Conservation (phyloP, 345 rosid species). For the Arabis hirsuta region DNA sequence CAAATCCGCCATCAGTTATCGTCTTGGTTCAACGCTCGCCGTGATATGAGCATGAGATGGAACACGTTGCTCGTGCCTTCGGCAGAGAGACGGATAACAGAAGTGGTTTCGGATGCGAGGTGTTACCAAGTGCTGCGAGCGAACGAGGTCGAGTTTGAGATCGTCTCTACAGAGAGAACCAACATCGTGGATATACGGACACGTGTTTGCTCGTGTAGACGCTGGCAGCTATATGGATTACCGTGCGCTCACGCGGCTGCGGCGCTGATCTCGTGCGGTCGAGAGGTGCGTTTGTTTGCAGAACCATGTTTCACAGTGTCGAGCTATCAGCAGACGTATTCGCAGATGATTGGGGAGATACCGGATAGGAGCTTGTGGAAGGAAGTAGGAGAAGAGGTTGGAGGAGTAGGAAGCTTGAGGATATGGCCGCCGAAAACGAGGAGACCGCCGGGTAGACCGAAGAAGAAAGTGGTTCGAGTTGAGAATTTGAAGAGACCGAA, state of each 20-base stretch:
- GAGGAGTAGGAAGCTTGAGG: constrained; percentile 59
- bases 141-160: constrained; percentile 95
- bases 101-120: constrained; percentile 83
- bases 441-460: constrained; percentile 98
- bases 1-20: constrained; percentile 69
- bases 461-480: constrained; percentile 90
- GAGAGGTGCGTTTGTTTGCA: constrained; percentile 73
- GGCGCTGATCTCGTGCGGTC: constrained; percentile 91
- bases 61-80: constrained; percentile 87
- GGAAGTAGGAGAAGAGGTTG: constrained; percentile 67
- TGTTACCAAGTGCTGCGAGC: constrained; percentile 98
- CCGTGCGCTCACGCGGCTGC: constrained; percentile 99
- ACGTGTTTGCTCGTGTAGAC: constrained; percentile 86
- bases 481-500: constrained; percentile 96
- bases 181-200: constrained; percentile 89
- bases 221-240: constrained; percentile 94
- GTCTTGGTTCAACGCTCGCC: constrained; percentile 68
- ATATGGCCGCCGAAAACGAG: constrained; percentile 90
- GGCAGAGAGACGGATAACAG: constrained; percentile 81
- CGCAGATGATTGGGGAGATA: constrained; percentile 67
- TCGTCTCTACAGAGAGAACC: constrained; percentile 94
- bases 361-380: constrained; percentile 75
- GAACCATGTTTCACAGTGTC: constrained; percentile 85
- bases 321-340: constrained; percentile 77
- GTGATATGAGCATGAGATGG: constrained; percentile 83